phyloP scores from a whole-genome alignment of 208 protist genomes.

The Trypanosoma lewisi region DNA sequence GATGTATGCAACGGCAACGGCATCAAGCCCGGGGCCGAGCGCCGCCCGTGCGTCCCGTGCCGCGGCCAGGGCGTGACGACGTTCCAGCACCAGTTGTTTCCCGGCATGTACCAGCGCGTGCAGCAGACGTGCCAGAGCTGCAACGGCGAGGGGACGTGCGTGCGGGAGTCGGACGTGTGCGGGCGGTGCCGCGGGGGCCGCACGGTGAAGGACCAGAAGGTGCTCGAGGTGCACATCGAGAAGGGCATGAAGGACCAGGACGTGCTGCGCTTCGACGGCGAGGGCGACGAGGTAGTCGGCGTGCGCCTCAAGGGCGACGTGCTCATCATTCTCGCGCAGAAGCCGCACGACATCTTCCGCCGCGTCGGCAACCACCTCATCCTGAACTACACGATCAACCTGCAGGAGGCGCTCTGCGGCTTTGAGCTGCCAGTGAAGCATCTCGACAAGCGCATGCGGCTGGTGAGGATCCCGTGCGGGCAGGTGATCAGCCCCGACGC shows the following conservation, averaged over 20 bases:
- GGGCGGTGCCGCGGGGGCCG: conserved; percentile 91
- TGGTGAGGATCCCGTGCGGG: conserved; percentile 59
- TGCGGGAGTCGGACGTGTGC: conserved; percentile 90
- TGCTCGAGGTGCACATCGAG: conserved; percentile 95
- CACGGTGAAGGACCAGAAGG: conserved; percentile 87
- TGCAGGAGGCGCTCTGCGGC: conserved; percentile 94
- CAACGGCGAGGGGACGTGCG: conserved; percentile 76
- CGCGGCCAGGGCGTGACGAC: conserved; percentile 90
- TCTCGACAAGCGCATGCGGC: conserved; percentile 81
- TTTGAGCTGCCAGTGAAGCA: conserved; percentile 87
- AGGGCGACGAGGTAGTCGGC: conserved; percentile 92
- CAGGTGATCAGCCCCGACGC: conserved; percentile 77
- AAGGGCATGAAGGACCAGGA: conserved; percentile 92
- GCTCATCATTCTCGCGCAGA: conserved; percentile 93
- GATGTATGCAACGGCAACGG: conserved; percentile 62
- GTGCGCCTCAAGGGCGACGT: conserved; percentile 93
- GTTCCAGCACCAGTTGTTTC: conserved; percentile 89
- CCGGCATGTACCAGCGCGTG: conserved; percentile 93
- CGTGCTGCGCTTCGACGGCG: conserved; percentile 92
- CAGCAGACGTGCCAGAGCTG: conserved; percentile 90
- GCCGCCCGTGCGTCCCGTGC: conserved; percentile 82
- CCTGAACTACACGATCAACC: conserved; percentile 80
- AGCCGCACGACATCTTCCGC: conserved; percentile 90
- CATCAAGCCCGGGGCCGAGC: conserved; percentile 42
- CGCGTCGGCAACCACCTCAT: conserved; percentile 93